Percentiles rank a stretch among this genome's conserved stretches.
Evolutionary conservation across 2,329 filamentous ascomycete genomes (phyloP).

Genomic region (Trichophyton simii): DNA sequence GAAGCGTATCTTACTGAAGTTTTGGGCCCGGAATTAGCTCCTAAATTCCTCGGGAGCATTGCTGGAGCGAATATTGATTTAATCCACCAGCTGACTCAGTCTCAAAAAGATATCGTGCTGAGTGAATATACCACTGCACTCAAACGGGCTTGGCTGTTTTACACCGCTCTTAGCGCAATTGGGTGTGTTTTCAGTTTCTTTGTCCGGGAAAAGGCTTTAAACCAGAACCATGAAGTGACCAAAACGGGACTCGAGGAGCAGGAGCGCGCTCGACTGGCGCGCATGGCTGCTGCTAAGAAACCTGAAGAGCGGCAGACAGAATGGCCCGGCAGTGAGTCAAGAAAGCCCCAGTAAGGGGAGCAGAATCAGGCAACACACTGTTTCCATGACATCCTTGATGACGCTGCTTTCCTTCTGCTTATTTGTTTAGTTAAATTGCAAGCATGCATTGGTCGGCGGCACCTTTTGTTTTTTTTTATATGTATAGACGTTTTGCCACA

Average conservation of each 20-base stretch:
- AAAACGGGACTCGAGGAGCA: constrained; percentile 36
- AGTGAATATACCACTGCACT: constrained; percentile 32
- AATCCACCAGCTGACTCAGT: constrained; percentile 22
- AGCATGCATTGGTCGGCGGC: too few species aligned
- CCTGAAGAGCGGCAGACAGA: not conserved
- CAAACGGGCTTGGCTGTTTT: constrained; percentile 41
- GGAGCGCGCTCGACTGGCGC: constrained; percentile 31
- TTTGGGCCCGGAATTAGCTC: constrained; percentile 12
- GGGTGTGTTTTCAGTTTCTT: constrained; percentile 31
- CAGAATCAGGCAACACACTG: not conserved
- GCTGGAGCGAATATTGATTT: constrained; percentile 23
- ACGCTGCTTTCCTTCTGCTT: too few species aligned
- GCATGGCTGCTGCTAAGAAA: constrained; percentile 11
- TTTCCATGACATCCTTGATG: too few species aligned
- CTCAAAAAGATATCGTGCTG: constrained; percentile 24
- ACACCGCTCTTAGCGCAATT: constrained; percentile 26
- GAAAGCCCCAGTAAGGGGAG: not conserved
- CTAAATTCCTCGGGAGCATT: constrained; percentile 10
- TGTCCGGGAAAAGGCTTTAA: constrained; percentile 28
- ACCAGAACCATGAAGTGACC: constrained; percentile 29
- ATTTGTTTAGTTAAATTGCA: too few species aligned
- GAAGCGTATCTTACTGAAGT: constrained; percentile 6
- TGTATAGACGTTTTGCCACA: too few species aligned
- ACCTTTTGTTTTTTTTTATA: too few species aligned
- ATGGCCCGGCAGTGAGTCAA: not conserved